phyloP scores from a whole-genome alignment of 176 grass and related monocot species.

The Paspalum notatum region DNA sequence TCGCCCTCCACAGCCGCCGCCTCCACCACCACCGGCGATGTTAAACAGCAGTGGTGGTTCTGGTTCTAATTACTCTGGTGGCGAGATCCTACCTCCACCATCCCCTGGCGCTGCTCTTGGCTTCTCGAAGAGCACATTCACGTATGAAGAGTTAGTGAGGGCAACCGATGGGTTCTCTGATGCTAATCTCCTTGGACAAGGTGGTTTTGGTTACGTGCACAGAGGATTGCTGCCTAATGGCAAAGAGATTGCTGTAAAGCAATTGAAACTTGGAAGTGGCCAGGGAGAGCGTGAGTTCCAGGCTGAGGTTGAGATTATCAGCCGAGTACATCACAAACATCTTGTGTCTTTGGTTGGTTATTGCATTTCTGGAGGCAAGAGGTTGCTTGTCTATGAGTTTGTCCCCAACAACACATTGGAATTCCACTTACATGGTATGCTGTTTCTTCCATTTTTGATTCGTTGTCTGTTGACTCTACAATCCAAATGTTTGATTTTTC shows the following conservation, averaged over 20 bases:
- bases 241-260: constrained; percentile 81
- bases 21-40: constrained; percentile 51
- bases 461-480: neutral
- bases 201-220: constrained; percentile 87
- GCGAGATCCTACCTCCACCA: constrained; percentile 62
- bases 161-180: constrained; percentile 81
- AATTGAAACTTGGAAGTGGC: constrained; percentile 73
- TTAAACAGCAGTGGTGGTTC: constrained; percentile 66
- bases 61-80: constrained; percentile 72
- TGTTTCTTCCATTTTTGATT: neutral
- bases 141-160: constrained; percentile 66
- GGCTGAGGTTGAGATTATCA: constrained; percentile 86
- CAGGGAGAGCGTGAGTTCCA: constrained; percentile 87
- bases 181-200: constrained; percentile 85
- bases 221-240: constrained; percentile 72
- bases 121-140: constrained; percentile 87
- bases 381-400: constrained; percentile 85
- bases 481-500: neutral
- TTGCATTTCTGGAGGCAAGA: constrained; percentile 75
- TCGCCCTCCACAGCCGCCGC: constrained; percentile 49
- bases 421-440: constrained; percentile 84
- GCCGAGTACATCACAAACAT: constrained; percentile 80
- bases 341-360: constrained; percentile 79
- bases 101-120: constrained; percentile 60
- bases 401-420: constrained; percentile 80